A percentile compares a stretch with the other conserved stretches of the same genome.
Conservation (phyloP, 2,329 filamentous ascomycete species). For the Claviceps cyperi region DNA sequence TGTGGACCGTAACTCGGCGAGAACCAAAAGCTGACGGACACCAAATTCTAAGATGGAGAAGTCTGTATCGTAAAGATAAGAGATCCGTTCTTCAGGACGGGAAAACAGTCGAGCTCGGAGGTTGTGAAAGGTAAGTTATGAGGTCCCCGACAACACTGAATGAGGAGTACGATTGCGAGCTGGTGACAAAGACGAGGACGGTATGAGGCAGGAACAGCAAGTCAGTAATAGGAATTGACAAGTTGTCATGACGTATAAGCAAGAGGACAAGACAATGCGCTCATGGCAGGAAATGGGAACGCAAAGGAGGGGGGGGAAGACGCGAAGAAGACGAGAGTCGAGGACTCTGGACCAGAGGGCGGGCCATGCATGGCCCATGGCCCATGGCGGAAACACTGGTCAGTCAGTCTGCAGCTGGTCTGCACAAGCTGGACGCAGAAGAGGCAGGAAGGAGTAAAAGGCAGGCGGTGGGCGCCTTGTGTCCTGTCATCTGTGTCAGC, state of each 20-base stretch:
- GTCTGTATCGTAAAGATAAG: neutral
- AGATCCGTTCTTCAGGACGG: neutral
- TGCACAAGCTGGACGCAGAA: neutral
- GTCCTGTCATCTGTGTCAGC: too few relatives aligned
- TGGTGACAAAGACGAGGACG: conserved; percentile 6
- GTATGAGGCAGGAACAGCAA: conserved; percentile 4
- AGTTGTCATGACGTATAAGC: conserved; percentile 9
- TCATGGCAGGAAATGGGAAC: conserved; percentile 5
- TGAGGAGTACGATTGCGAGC: conserved; percentile 5
- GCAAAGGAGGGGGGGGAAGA: conserved; percentile 2
- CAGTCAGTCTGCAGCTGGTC: neutral
- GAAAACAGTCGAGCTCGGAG: conserved; percentile 11
- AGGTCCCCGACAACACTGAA: neutral
- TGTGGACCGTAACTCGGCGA: neutral
- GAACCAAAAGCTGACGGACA: too few relatives aligned
- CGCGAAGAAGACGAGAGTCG: conserved; percentile 1
- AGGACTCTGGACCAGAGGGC: neutral
- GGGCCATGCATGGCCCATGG: too few relatives aligned
- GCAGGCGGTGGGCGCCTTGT: too few relatives aligned
- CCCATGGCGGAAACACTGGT: conserved; percentile 3
- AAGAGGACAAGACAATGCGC: conserved; percentile 3
- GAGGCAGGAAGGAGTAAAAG: neutral
- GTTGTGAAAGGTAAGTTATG: conserved; percentile 7
- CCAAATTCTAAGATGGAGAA: neutral
- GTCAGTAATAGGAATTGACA: conserved; percentile 2